A percentile compares a stretch with the other conserved stretches of the same genome.
Conservation (phyloP, 2,329 filamentous ascomycete genomes). For the Zymoseptoria crescenta region DNA sequence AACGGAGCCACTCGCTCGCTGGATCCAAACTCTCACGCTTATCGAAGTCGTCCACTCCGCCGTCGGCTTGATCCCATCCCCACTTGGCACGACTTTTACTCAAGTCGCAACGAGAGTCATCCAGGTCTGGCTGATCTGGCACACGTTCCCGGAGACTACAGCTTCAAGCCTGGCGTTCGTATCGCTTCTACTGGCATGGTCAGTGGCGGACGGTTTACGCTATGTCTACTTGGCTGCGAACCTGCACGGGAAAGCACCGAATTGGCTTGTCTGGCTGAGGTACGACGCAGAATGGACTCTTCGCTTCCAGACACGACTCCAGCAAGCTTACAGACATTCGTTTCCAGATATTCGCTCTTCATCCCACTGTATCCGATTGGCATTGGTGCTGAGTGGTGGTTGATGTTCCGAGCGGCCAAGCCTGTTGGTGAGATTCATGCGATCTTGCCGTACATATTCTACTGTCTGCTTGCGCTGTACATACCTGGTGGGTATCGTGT, state of each 20-base stretch:
- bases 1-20: background rate
- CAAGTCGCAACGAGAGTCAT: conserved; percentile 6
- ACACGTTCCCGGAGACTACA: conserved; percentile 2
- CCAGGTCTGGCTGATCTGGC: conserved; percentile 8
- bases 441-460: conserved; percentile 3
- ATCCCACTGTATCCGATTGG: conserved; percentile 4
- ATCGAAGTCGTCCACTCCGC: conserved; percentile 4
- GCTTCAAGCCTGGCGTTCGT: background rate
- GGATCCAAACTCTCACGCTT: conserved; percentile 4
- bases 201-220: conserved; percentile 2
- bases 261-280: conserved; percentile 3
- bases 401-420: conserved; percentile 3
- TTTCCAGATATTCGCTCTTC: conserved; percentile 1
- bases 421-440: conserved; percentile 1
- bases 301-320: background rate
- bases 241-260: conserved; percentile 3
- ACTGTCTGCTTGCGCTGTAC: conserved; percentile 5
- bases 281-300: background rate
- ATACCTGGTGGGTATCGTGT: conserved; percentile 3
- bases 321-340: background rate
- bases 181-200: conserved; percentile 3
- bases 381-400: conserved; percentile 8
- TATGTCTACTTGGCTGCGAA: conserved; percentile 5
- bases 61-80: conserved; percentile 2
- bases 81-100: conserved; percentile 6